These are phyloP conservation scores for Omphalea diandra DNA, from an alignment of 441 rosid species.

Conservation along the genomic window DNA sequence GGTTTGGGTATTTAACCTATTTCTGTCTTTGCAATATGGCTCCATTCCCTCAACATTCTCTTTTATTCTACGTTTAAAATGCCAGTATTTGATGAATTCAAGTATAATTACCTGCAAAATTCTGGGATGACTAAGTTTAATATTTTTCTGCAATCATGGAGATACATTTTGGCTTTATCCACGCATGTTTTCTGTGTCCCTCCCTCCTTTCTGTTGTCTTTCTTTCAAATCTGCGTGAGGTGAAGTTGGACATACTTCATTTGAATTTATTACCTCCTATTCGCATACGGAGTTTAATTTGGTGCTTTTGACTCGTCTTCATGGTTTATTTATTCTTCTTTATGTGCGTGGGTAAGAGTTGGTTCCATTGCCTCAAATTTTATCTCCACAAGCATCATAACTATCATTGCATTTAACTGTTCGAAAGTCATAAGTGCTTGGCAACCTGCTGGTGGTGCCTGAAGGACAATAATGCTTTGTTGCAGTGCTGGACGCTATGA, in stretches of 20 bases:
- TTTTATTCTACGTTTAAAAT: neutral
- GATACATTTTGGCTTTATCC: neutral
- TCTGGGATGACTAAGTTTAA: neutral
- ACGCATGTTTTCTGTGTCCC: neutral
- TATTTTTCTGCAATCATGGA: neutral
- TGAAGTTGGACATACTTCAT: neutral
- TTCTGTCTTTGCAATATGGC: neutral
- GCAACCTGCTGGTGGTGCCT: neutral
- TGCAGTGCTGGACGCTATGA: conserved; percentile 96
- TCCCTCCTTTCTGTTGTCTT: neutral
- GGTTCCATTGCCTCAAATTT: neutral
- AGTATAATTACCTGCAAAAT: neutral
- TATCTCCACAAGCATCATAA: neutral
- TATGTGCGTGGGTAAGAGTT: neutral
- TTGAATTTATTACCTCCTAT: neutral
- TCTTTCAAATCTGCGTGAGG: neutral
- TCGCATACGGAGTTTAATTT: neutral
- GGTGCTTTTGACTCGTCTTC: neutral
- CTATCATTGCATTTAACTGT: neutral
- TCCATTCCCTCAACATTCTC: neutral
- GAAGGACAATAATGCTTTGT: neutral
- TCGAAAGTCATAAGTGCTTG: neutral
- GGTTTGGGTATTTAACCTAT: conserved; percentile 74
- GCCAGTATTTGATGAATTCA: neutral
- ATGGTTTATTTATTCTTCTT: neutral